Conservation (phyloP, 2,329 filamentous ascomycete species). For the Colletotrichum theobromicola region DNA sequence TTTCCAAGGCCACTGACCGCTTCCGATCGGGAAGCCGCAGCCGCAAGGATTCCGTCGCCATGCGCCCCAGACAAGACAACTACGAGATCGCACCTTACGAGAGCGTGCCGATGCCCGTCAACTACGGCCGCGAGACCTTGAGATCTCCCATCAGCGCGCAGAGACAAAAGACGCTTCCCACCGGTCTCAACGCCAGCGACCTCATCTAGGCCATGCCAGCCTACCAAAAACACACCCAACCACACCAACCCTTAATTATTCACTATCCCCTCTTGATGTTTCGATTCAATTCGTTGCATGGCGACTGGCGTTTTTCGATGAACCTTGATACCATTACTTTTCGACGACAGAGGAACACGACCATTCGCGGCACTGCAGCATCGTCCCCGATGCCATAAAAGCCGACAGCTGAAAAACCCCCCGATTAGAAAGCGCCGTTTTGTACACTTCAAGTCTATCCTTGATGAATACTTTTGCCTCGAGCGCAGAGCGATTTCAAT, state of each 20-base stretch:
- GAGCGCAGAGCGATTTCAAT: background rate
- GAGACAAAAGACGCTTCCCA: constrained; percentile 44
- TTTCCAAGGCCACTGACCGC: constrained; percentile 64
- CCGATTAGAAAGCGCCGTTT: background rate
- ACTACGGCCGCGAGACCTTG: constrained; percentile 41
- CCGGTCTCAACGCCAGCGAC: constrained; percentile 58
- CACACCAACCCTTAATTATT: background rate
- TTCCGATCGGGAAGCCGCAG: constrained; percentile 65
- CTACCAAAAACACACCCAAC: background rate
- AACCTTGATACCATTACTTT: constrained; percentile 23
- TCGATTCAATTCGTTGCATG: constrained; percentile 37
- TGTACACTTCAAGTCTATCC: constrained; percentile 24
- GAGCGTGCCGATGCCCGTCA: constrained; percentile 43
- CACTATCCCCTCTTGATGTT: constrained; percentile 22
- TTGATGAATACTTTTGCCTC: constrained; percentile 13
- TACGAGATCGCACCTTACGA: constrained; percentile 45
- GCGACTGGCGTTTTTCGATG: constrained; percentile 40
- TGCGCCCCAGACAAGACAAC: constrained; percentile 40
- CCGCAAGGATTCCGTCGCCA: constrained; percentile 49
- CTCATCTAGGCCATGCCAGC: constrained; percentile 50
- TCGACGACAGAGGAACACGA: background rate
- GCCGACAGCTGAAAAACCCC: background rate
- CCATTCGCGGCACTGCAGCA: background rate
- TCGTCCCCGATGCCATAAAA: background rate
- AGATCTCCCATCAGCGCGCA: constrained; percentile 34